Evolutionary conservation across 495 filamentous ascomycete genomes (phyloP), one percentile per base, ranked within the genome.

Genomic region (Opeltia flavorubescens): DNA sequence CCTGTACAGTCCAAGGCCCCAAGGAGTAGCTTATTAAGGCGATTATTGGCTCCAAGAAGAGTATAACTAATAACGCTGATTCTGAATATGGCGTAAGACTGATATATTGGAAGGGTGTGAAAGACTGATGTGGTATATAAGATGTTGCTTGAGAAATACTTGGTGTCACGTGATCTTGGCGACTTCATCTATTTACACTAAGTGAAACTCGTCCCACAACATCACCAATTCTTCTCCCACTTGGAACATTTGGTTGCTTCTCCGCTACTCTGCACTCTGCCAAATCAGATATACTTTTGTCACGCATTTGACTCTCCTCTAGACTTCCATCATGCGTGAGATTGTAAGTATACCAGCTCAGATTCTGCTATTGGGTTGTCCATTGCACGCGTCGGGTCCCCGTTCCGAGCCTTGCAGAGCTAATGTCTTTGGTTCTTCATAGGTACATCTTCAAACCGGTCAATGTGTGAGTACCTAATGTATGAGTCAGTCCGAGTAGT

Each of bases 361-460:
- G 36, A 44, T 49, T 34, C 40, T 31, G 29, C 29, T 31, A 31
- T 31, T 31, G 29, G 6, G 13, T 6, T 6, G 43, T 15, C 53
- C 39, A 44, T 36, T 38, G 31, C 50, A 62, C 59, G 59, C 55
- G 58, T 60, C 57, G 54, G 47, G 48, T 58, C 31, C 36, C 23
- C 15, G 35, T 42, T 50, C 61, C 59, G 50, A 64, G 52, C 42
- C 43, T 36, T 55, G 57, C 65, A 67, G 55, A 52, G 53, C 25
- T 40, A 38, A 47, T 24, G 11, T 56, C 51, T 62, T 56, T 54
- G 61, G 59, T 53, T 30, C 56, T 69, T n/a, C n/a, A n/a, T 62
- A 95, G 89, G 89, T 99, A 66, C 81, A 84, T 71, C 87, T 98
- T 59, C 93, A 99, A 71, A 96, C 91, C 72, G 91, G 93, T 71